Evolutionary conservation across 805 yeast species (phyloP).

Genomic region (Torulaspora gathmanii): DNA sequence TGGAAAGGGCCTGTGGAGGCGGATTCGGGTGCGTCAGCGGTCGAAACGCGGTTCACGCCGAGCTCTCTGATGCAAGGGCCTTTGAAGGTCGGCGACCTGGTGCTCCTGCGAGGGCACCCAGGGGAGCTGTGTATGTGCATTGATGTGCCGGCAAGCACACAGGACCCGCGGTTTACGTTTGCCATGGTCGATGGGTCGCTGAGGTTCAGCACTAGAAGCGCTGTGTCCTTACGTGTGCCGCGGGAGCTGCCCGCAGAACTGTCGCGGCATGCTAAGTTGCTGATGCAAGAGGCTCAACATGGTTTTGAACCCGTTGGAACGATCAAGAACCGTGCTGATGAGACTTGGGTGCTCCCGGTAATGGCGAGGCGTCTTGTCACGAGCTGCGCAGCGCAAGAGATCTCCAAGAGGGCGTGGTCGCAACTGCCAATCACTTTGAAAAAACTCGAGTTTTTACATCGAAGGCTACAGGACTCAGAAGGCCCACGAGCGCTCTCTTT

Average conservation of each 20-base stretch:
- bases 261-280: slow-evolving; percentile 6
- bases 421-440: slow-evolving; percentile 38
- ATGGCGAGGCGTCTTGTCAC: slow-evolving; percentile 34
- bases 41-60: slow-evolving; percentile 10
- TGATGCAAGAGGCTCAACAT: slow-evolving; percentile 20
- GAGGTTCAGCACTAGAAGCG: slow-evolving; percentile 42
- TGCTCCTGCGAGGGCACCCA: slow-evolving; percentile 44
- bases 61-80: slow-evolving; percentile 12
- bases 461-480: slow-evolving; percentile 38
- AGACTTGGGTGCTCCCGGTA: slow-evolving; percentile 33
- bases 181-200: slow-evolving; percentile 55
- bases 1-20: slow-evolving; percentile 3
- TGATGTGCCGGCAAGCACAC: slow-evolving; percentile 45
- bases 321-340: slow-evolving; percentile 22
- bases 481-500: slow-evolving; percentile 43
- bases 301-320: slow-evolving; percentile 35
- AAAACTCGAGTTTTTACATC: slow-evolving; percentile 45
- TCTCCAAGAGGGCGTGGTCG: slow-evolving; percentile 42
- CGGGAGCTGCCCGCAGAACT: slow-evolving; percentile 7
- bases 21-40: not conserved
- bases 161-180: slow-evolving; percentile 54
- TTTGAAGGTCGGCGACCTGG: slow-evolving; percentile 58
- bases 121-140: slow-evolving; percentile 51
- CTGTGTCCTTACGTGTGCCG: slow-evolving; percentile 45
- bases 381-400: slow-evolving; percentile 32